A percentile compares a stretch with the other conserved stretches of the same genome.
Conservation (phyloP, 345 rosid genomes). For the Balakata baccata region DNA sequence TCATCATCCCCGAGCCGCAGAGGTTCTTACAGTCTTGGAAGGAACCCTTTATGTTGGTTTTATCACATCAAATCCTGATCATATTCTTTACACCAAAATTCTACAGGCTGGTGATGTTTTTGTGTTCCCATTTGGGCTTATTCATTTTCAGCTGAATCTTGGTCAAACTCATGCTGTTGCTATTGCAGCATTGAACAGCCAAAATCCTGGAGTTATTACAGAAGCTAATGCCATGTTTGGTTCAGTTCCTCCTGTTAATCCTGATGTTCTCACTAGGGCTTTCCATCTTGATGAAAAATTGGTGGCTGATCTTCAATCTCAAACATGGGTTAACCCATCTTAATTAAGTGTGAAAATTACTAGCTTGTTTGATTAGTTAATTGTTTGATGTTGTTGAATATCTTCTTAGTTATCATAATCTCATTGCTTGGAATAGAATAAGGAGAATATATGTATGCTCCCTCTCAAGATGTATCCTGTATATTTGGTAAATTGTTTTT, state of each 20-base stretch:
- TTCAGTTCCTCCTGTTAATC: conserved; percentile 3
- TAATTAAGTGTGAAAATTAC: no score
- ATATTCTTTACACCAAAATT: conserved; percentile 8
- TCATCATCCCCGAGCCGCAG: conserved; percentile 18
- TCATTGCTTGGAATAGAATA: no score
- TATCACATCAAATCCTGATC: conserved; percentile 12
- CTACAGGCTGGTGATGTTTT: conserved; percentile 15
- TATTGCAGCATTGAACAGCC: conserved; percentile 6
- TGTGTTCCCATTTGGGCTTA: conserved; percentile 15
- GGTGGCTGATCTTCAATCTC: conserved; percentile 4
- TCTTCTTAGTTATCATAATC: no score
- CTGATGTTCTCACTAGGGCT: conserved; percentile 18
- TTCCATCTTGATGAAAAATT: conserved; percentile 7
- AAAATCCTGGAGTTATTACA: conserved; percentile 6
- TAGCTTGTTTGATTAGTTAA: no score
- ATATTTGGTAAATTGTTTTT: no score
- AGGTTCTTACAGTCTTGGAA: conserved; percentile 7
- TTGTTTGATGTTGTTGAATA: no score
- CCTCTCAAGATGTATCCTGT: no score
- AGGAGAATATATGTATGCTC: no score
- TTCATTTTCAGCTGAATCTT: conserved; percentile 18
- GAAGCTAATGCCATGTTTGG: conserved; percentile 10
- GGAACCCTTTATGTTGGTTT: conserved; percentile 20
- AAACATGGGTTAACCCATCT: neutral
- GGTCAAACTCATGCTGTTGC: conserved; percentile 11